phyloP scores from a whole-genome alignment of 78 protist species.

The Dictyostelium brefeldianum region DNA sequence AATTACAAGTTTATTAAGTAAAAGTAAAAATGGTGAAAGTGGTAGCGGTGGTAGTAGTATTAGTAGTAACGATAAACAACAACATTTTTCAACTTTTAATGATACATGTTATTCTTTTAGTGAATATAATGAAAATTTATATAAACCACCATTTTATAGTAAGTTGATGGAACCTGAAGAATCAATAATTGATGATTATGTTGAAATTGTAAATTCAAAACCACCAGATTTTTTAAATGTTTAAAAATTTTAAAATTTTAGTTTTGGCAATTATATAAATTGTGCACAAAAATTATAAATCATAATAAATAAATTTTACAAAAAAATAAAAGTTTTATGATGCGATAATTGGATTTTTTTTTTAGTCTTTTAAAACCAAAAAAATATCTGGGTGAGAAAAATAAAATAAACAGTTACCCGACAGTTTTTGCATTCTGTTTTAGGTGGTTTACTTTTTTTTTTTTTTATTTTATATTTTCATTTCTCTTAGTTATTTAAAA shows the following conservation, averaged over 20 bases:
- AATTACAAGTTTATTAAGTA: not conserved
- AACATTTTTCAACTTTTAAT: not conserved
- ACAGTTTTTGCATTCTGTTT: too few species aligned
- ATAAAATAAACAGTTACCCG: not conserved
- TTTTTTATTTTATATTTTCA: too few species aligned
- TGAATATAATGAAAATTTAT: slow-evolving; percentile 24
- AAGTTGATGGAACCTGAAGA: slow-evolving; percentile 23
- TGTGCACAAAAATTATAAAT: too few species aligned
- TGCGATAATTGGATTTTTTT: too few species aligned
- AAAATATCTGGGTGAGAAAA: too few species aligned
- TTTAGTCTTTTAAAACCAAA: too few species aligned
- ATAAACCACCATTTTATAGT: slow-evolving; percentile 9
- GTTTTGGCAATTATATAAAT: too few species aligned
- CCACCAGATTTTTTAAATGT: not conserved
- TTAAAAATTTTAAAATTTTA: too few species aligned
- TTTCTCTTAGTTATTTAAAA: too few species aligned
- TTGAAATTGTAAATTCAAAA: not conserved
- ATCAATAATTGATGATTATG: not conserved
- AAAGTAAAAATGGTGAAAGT: not conserved
- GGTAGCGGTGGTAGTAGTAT: not conserved
- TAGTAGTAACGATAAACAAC: not conserved
- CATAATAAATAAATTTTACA: too few species aligned
- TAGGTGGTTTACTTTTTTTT: too few species aligned
- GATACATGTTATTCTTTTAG: not conserved
- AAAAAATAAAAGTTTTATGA: too few species aligned